Evolutionary conservation across 2,329 filamentous ascomycete species (phyloP).

Genomic region (Ascosphaera apis): DNA sequence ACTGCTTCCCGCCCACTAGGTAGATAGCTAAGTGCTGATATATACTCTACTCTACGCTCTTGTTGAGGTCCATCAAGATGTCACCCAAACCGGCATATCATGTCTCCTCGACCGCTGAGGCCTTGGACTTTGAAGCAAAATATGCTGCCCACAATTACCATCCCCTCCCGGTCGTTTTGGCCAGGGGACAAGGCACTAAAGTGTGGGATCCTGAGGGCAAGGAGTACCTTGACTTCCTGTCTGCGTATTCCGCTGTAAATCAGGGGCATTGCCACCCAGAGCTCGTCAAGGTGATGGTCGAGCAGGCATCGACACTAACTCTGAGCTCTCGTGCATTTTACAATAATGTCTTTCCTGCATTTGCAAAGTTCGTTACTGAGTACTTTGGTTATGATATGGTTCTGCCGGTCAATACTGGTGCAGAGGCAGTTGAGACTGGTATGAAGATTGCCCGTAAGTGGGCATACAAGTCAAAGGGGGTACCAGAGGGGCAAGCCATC

Average conservation of each 20-base stretch:
- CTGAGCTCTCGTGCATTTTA: constrained; percentile 89
- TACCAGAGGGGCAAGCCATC: constrained; percentile 60
- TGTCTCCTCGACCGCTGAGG: constrained; percentile 51
- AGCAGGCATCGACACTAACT: constrained; percentile 74
- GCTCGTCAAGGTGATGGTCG: constrained; percentile 68
- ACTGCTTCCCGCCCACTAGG: no score
- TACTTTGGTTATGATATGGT: constrained; percentile 96
- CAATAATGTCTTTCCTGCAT: constrained; percentile 93
- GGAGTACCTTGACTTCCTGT: constrained; percentile 93
- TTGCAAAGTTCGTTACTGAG: constrained; percentile 73
- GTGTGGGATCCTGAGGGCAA: constrained; percentile 96
- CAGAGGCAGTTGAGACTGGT: constrained; percentile 85
- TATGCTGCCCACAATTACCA: constrained; percentile 98
- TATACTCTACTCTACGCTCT: no score
- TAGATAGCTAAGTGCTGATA: no score
- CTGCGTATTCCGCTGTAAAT: constrained; percentile 93
- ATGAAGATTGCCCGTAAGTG: constrained; percentile 94
- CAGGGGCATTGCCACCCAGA: constrained; percentile 96
- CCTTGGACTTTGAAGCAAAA: no score
- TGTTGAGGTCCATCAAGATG: no score
- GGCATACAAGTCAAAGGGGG: constrained; percentile 91
- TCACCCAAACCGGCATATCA: constrained; percentile 42
- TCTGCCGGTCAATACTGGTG: constrained; percentile 92
- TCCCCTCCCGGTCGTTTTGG: constrained; percentile 82
- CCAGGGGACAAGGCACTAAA: constrained; percentile 58